Conservation (phyloP, 1,284 basidiomycete genomes). For the Ganoderma boninense region DNA sequence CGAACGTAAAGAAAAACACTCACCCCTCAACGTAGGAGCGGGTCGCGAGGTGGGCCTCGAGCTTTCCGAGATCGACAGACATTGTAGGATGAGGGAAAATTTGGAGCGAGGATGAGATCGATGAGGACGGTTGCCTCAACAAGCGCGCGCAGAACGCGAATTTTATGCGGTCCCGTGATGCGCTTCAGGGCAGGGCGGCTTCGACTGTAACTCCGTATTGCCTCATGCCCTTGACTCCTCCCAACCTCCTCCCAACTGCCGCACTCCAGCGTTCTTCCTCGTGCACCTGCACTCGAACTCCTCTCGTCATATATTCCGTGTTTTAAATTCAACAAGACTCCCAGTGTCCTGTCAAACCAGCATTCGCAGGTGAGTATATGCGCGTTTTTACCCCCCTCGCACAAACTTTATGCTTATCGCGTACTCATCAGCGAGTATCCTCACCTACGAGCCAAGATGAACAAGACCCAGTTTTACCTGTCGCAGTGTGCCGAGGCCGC, state of each 20-base stretch:
- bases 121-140: slow-evolving; percentile 31
- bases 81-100: slow-evolving; percentile 49
- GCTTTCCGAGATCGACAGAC: slow-evolving; percentile 79
- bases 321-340: background rate
- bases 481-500: slow-evolving; percentile 61
- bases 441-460: slow-evolving; percentile 40
- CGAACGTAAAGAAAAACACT: slow-evolving; percentile 48
- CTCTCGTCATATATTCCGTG: background rate
- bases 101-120: slow-evolving; percentile 32
- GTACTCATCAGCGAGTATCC: background rate
- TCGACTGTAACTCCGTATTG: background rate
- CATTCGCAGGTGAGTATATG: slow-evolving; percentile 5
- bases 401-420: background rate
- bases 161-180: slow-evolving; percentile 33
- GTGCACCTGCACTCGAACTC: background rate
- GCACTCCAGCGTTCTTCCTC: background rate
- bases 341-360: background rate
- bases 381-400: background rate
- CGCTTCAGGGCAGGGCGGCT: slow-evolving; percentile 27
- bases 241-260: background rate
- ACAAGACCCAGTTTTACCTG: slow-evolving; percentile 61
- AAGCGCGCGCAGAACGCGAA: slow-evolving; percentile 26
- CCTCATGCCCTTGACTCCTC: slow-evolving; percentile 14
- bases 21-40: slow-evolving; percentile 94
- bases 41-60: slow-evolving; percentile 86